Conservation (phyloP, 495 filamentous ascomycete genomes). For the Chlorociboria aeruginascens region DNA sequence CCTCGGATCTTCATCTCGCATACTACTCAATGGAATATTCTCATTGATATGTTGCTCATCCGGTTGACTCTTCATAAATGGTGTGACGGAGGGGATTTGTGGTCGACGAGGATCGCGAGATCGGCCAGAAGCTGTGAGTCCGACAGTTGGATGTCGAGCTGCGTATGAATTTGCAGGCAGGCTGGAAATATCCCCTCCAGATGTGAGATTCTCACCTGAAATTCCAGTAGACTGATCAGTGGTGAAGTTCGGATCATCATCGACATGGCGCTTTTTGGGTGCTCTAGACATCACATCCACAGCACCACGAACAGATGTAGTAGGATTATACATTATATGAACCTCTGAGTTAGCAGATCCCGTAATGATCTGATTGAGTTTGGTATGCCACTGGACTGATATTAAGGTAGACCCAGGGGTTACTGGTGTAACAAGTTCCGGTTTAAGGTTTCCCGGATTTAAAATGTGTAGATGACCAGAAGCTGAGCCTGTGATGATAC, state of each 20-base stretch:
- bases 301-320: constrained; percentile 65
- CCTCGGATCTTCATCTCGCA: constrained; percentile 93
- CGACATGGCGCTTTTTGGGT: constrained; percentile 86
- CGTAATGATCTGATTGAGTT: constrained; percentile 91
- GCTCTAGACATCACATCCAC: constrained; percentile 86
- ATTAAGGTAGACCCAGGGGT: constrained; percentile 75
- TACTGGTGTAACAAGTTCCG: constrained; percentile 75
- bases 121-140: constrained; percentile 68
- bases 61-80: constrained; percentile 82
- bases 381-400: constrained; percentile 80
- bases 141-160: constrained; percentile 59
- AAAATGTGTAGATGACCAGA: constrained; percentile 85
- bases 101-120: constrained; percentile 70
- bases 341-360: constrained; percentile 83
- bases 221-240: constrained; percentile 69
- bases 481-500: constrained; percentile 78
- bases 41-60: constrained; percentile 82
- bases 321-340: constrained; percentile 84
- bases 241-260: constrained; percentile 78
- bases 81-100: constrained; percentile 71
- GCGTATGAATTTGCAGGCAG: constrained; percentile 34
- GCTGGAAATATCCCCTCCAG: constrained; percentile 40
- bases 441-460: constrained; percentile 75
- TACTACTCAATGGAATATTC: constrained; percentile 78
- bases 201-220: constrained; percentile 69